These are phyloP conservation scores for Diddensiella caesifluorescens DNA, from an alignment of 805 yeast species.

Conservation along the genomic window DNA sequence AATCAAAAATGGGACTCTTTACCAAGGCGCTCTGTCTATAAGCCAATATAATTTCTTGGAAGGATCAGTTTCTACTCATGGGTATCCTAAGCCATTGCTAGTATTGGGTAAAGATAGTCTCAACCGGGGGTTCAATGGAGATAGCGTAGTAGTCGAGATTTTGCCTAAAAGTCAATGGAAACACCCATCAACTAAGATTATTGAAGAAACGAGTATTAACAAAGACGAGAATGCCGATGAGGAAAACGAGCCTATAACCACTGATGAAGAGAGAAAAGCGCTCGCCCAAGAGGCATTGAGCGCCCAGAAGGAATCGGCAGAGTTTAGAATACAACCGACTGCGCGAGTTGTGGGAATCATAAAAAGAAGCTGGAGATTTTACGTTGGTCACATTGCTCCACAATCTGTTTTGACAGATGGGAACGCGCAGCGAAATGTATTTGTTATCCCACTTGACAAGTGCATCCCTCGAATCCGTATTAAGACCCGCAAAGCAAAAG, in stretches of 20 bases:
- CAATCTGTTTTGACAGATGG: slow-evolving; percentile 55
- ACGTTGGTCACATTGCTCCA: slow-evolving; percentile 89
- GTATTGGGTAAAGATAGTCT: slow-evolving; percentile 77
- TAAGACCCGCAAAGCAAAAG: slow-evolving; percentile 78
- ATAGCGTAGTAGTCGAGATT: slow-evolving; percentile 83
- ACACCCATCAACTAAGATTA: slow-evolving; percentile 69
- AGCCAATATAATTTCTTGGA: slow-evolving; percentile 85
- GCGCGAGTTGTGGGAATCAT: slow-evolving; percentile 84
- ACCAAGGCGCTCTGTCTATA: slow-evolving; percentile 76
- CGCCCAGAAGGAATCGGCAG: slow-evolving; percentile 30
- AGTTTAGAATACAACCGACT: slow-evolving; percentile 71
- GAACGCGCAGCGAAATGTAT: slow-evolving; percentile 69
- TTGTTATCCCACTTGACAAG: slow-evolving; percentile 84
- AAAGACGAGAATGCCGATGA: slow-evolving; percentile 44
- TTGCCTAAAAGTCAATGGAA: slow-evolving; percentile 85
- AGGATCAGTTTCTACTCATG: slow-evolving; percentile 68
- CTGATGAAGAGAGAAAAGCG: slow-evolving; percentile 65
- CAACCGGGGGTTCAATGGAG: slow-evolving; percentile 90
- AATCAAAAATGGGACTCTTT: slow-evolving; percentile 74
- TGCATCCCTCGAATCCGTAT: slow-evolving; percentile 83
- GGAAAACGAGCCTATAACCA: slow-evolving; percentile 41
- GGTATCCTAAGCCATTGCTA: slow-evolving; percentile 75
- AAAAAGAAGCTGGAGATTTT: slow-evolving; percentile 91
- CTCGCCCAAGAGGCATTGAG: slow-evolving; percentile 77
- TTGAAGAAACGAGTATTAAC: slow-evolving; percentile 67